Conservation (phyloP, 768 basidiomycete genomes). For the Lactarius sp. region DNA sequence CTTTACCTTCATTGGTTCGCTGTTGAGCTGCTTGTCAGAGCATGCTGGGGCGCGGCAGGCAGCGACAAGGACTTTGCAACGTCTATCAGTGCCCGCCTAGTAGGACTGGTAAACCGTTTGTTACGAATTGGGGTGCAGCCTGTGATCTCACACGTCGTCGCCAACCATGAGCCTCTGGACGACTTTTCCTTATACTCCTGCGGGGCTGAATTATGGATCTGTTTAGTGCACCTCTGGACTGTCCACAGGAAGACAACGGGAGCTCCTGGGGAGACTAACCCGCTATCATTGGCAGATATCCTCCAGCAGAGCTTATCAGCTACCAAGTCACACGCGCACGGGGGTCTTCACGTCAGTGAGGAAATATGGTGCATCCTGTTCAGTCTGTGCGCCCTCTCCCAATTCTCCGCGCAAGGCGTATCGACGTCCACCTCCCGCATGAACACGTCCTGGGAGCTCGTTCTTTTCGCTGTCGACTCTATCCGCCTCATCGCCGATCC, state of each 20-base stretch:
- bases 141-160: conserved; percentile 39
- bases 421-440: conserved; percentile 39
- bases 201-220: conserved; percentile 69
- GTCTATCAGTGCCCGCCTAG: conserved; percentile 5
- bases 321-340: conserved; percentile 25
- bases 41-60: neutral
- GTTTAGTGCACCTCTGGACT: conserved; percentile 45
- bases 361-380: conserved; percentile 67
- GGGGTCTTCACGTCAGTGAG: conserved; percentile 51
- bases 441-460: conserved; percentile 61
- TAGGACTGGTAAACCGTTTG: conserved; percentile 35
- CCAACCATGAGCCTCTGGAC: conserved; percentile 34
- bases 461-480: conserved; percentile 49
- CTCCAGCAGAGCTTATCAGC: conserved; percentile 37
- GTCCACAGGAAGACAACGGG: conserved; percentile 20
- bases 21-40: conserved; percentile 18
- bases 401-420: conserved; percentile 60
- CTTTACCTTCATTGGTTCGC: conserved; percentile 22
- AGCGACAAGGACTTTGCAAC: conserved; percentile 10
- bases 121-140: conserved; percentile 48
- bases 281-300: conserved; percentile 39
- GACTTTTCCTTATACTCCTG: conserved; percentile 38
- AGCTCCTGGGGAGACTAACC: conserved; percentile 29
- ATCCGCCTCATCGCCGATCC: conserved; percentile 53
- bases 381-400: conserved; percentile 66